Evolutionary conservation across 495 filamentous ascomycete genomes (phyloP), one percentile per base, ranked within the genome.

Genomic region (Xylaria palmicola): DNA sequence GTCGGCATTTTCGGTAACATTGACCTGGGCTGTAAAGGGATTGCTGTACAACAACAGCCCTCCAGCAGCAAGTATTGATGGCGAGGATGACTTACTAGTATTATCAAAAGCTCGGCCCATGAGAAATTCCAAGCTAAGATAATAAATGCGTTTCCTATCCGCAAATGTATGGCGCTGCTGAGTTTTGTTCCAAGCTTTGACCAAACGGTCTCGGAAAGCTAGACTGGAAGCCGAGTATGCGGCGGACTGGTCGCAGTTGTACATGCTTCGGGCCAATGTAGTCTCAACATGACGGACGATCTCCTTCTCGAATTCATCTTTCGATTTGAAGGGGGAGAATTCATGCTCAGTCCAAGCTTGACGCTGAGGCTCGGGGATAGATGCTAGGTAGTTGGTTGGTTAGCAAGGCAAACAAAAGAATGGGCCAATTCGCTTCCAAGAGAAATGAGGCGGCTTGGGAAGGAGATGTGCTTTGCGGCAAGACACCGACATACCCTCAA

Each of bases 31-130:
- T n/a, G n/a, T n/a, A n/a, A n/a, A n/a, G n/a, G n/a, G n/a, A n/a
- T n/a, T n/a, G n/a, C n/a, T n/a, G n/a, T n/a, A n/a, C n/a, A n/a
- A n/a, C n/a, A n/a, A n/a, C n/a, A n/a, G n/a, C n/a, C n/a, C n/a
- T n/a, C n/a, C n/a, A n/a, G n/a, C n/a, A n/a, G n/a, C n/a, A n/a
- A n/a, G n/a, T n/a, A n/a, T n/a, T n/a, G n/a, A n/a, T n/a, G n/a
- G n/a, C n/a, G n/a, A n/a, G n/a, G n/a, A n/a, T n/a, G n/a, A n/a
- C n/a, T n/a, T n/a, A n/a, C n/a, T 97, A 30, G 95, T 92, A 87
- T 98, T 98, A 76, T 98, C 94, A 65, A 98, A 76, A 34, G 94
- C 89, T 66, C 94, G 81, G 24, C 94, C 94, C 94, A 98, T 98
- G 59, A 98, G 78, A 67, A 98, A 98, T 71, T 98, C 94, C 41